phyloP scores from a whole-genome alignment of 179 eudicot genomes.

The Heliamphora pulchella region DNA sequence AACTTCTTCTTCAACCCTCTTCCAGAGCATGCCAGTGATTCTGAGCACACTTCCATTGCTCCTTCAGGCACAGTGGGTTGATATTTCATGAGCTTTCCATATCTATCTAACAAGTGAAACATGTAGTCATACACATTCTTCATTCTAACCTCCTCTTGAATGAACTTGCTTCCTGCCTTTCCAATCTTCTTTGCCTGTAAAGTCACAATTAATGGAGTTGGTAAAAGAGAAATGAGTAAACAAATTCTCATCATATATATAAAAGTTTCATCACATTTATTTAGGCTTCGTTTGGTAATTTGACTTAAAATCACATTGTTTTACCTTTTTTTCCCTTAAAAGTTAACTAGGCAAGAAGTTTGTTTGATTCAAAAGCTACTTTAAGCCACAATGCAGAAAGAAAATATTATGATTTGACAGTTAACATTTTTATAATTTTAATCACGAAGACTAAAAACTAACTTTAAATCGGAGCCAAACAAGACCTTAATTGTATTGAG shows the following conservation, averaged over 20 bases:
- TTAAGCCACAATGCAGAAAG: too few relatives aligned
- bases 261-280: neutral
- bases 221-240: neutral
- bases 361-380: too few relatives aligned
- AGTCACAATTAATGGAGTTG: neutral
- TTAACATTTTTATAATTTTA: too few relatives aligned
- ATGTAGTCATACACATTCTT: slow-evolving; percentile 67
- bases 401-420: too few relatives aligned
- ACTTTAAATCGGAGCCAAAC: too few relatives aligned
- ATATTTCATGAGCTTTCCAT: slow-evolving; percentile 50
- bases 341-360: too few relatives aligned
- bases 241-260: neutral
- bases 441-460: too few relatives aligned
- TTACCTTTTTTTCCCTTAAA: too few relatives aligned
- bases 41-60: slow-evolving; percentile 49
- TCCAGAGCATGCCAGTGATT: slow-evolving; percentile 41
- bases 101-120: slow-evolving; percentile 57
- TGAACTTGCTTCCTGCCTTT: slow-evolving; percentile 48
- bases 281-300: too few relatives aligned
- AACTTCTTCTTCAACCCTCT: slow-evolving; percentile 31
- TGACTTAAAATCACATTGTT: too few relatives aligned
- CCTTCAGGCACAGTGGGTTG: slow-evolving; percentile 45
- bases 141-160: slow-evolving; percentile 51
- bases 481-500: too few relatives aligned
- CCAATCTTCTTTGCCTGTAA: slow-evolving; percentile 68